Evolutionary conservation across 805 yeast species (phyloP).

Genomic region (Lipomyces yamadae): DNA sequence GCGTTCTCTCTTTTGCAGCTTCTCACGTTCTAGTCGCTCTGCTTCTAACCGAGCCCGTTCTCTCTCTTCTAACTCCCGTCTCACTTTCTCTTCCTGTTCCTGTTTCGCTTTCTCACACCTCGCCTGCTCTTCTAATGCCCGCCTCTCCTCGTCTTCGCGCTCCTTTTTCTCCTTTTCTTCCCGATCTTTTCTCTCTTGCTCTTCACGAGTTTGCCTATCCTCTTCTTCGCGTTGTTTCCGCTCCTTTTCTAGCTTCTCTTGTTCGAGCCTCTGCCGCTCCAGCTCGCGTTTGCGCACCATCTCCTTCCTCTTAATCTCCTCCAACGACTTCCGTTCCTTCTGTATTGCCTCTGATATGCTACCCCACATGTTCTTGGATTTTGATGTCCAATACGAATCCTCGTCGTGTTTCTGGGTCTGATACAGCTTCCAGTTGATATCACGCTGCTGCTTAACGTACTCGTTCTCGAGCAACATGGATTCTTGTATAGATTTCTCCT

Average conservation of each 20-base stretch:
- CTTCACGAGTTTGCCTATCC: constrained; percentile 30
- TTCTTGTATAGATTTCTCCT: constrained; percentile 7
- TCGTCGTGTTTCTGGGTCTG: not conserved
- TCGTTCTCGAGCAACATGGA: constrained; percentile 4
- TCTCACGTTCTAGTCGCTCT: constrained; percentile 36
- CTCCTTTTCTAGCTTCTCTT: constrained; percentile 17
- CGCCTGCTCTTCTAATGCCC: constrained; percentile 29
- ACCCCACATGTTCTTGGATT: constrained; percentile 20
- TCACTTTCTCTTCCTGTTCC: constrained; percentile 38
- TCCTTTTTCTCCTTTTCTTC: constrained; percentile 39
- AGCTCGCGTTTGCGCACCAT: not conserved
- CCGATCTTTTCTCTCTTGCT: constrained; percentile 35
- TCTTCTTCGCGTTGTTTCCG: not conserved
- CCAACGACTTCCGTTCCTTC: constrained; percentile 18
- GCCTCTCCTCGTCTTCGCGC: constrained; percentile 30
- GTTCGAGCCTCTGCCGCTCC: constrained; percentile 8
- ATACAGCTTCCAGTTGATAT: constrained; percentile 5
- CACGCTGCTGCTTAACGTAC: constrained; percentile 14
- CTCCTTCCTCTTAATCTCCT: constrained; percentile 10
- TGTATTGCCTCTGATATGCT: constrained; percentile 15
- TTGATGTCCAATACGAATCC: constrained; percentile 17
- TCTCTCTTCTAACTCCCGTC: constrained; percentile 38
- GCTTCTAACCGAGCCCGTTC: constrained; percentile 41
- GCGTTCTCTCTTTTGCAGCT: constrained; percentile 17
- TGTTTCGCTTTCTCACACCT: constrained; percentile 16